Percentiles rank a stretch among this genome's conserved stretches.
Conservation (phyloP, 176 grass and related monocot species). For the Pontederia paniculata region DNA sequence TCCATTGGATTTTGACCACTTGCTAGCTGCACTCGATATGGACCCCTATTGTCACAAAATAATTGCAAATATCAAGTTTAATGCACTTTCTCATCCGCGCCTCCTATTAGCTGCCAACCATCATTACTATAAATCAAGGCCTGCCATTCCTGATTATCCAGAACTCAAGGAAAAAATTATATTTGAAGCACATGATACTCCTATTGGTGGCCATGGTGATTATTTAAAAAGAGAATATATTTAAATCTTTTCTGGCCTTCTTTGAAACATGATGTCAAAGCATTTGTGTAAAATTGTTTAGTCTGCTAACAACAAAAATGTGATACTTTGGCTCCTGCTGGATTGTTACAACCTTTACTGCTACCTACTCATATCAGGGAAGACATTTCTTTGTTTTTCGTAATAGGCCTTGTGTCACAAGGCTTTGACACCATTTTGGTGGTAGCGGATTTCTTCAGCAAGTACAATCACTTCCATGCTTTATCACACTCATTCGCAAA, state of each 20-base stretch:
- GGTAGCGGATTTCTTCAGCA: background rate
- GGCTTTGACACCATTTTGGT: background rate
- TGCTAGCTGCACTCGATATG: background rate
- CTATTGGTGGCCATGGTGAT: background rate
- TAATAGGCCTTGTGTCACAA: background rate
- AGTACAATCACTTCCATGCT: constrained; percentile 1
- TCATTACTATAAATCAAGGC: too few species aligned
- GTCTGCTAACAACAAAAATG: background rate
- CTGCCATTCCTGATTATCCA: too few species aligned
- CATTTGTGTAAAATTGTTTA: background rate
- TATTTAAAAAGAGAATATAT: background rate
- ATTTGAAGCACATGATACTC: too few species aligned
- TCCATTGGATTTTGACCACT: background rate
- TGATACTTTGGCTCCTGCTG: background rate
- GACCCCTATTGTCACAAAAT: background rate
- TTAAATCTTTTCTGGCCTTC: background rate
- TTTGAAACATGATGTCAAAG: background rate
- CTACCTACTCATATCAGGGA: background rate
- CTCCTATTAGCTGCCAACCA: too few species aligned
- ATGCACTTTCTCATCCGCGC: too few species aligned
- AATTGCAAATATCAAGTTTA: too few species aligned
- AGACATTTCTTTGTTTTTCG: background rate
- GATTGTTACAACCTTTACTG: background rate
- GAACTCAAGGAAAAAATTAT: too few species aligned
- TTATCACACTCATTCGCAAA: background rate